Percentiles rank a stretch among this genome's conserved stretches.
These are phyloP conservation scores for Eucalyptus cloeziana DNA, from an alignment of 345 rosid species.

Conservation along the genomic window DNA sequence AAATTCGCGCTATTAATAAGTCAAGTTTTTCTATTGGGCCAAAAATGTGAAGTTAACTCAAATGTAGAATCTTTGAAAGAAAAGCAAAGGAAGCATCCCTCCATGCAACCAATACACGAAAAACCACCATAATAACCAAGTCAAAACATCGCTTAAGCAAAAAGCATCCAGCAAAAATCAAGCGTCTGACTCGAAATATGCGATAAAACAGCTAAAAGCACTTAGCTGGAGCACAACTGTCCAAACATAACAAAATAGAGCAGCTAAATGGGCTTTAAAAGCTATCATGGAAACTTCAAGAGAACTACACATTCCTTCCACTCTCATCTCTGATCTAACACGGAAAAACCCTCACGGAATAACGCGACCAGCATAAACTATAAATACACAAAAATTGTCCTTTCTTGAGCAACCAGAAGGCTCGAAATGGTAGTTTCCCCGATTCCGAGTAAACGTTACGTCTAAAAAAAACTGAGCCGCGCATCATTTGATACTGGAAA, in stretches of 20 bases:
- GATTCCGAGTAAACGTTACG: not conserved
- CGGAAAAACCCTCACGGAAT: not conserved
- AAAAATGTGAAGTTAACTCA: not conserved
- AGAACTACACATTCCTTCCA: not conserved
- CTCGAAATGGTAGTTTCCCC: not conserved
- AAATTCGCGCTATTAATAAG: not conserved
- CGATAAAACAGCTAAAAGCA: not conserved
- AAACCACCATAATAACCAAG: not conserved
- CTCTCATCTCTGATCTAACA: not conserved
- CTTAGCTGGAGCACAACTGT: not conserved
- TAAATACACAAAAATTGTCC: not conserved
- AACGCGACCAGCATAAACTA: not conserved
- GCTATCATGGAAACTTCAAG: not conserved
- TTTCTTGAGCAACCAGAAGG: not conserved
- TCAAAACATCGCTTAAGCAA: not conserved
- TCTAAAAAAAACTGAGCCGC: not conserved
- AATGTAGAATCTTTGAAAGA: constrained; percentile 2
- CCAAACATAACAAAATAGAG: not conserved
- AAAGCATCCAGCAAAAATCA: not conserved
- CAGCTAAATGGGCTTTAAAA: not conserved
- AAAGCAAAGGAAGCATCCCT: not conserved
- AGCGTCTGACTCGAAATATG: not conserved
- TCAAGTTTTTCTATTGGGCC: not conserved
- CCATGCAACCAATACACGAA: not conserved
- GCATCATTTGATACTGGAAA: not conserved